Conservation (phyloP, 2,329 filamentous ascomycete species). For the Lasiodiplodia citricola region DNA sequence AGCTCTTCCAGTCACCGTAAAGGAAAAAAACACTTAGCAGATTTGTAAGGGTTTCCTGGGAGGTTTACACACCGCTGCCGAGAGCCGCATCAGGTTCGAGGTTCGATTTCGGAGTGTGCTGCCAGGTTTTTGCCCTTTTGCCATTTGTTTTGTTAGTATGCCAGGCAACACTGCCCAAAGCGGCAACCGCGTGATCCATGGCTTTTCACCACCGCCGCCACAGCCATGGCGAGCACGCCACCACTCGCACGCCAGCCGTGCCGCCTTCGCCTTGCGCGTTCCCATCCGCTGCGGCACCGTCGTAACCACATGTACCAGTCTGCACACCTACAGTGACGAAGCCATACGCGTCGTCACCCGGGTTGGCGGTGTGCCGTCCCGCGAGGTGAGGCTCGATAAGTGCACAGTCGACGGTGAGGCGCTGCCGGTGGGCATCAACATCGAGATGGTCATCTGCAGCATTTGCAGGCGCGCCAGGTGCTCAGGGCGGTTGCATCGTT, state of each 20-base stretch:
- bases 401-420: constrained; percentile 34
- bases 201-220: constrained; percentile 48
- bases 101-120: neutral
- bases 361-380: constrained; percentile 44
- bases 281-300: constrained; percentile 35
- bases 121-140: neutral
- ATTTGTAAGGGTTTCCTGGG: neutral
- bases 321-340: neutral
- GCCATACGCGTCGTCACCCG: constrained; percentile 30
- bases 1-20: neutral
- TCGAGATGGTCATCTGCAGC: constrained; percentile 45
- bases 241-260: constrained; percentile 43
- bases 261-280: constrained; percentile 42
- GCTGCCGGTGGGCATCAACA: constrained; percentile 43
- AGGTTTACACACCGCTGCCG: neutral
- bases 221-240: constrained; percentile 41
- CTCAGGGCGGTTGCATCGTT: constrained; percentile 42
- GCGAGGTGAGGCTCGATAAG: constrained; percentile 43
- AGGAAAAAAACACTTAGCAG: neutral
- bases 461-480: constrained; percentile 47
- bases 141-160: neutral
- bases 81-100: neutral
- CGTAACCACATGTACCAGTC: neutral
- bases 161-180: neutral
- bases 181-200: neutral